phyloP scores from a whole-genome alignment of 345 rosid species.

The Passiflora organensis region DNA sequence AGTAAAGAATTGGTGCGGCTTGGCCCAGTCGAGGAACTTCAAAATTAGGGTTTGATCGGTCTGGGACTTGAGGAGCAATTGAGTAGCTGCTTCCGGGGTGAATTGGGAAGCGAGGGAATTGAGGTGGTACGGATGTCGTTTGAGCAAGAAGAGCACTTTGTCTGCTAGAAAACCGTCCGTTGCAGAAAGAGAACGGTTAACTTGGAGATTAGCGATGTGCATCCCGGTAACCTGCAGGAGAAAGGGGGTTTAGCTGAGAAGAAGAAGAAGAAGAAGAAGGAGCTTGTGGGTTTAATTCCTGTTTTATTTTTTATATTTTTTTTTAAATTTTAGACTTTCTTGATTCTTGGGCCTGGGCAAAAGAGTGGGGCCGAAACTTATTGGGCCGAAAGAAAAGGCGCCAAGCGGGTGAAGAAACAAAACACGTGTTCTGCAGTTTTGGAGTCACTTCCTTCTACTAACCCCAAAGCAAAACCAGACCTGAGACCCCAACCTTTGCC shows the following conservation, averaged over 20 bases:
- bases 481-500: no score
- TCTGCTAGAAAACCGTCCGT: slow-evolving; percentile 42
- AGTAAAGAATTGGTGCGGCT: slow-evolving; percentile 54
- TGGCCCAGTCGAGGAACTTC: slow-evolving; percentile 68
- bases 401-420: no score
- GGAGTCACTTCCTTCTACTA: no score
- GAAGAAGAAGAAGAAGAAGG: background rate
- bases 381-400: no score
- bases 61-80: slow-evolving; percentile 57
- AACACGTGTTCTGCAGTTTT: no score
- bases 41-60: slow-evolving; percentile 47
- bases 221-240: slow-evolving; percentile 20
- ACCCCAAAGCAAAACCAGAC: no score
- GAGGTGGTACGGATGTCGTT: slow-evolving; percentile 62
- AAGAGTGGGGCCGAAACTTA: no score
- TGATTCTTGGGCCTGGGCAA: no score
- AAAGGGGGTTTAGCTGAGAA: background rate
- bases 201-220: slow-evolving; percentile 38
- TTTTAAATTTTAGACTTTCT: no score
- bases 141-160: slow-evolving; percentile 51
- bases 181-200: slow-evolving; percentile 33
- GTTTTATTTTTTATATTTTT: no score
- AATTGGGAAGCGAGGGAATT: slow-evolving; percentile 45
- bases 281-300: no score
- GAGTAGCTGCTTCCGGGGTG: slow-evolving; percentile 63